A percentile compares a stretch with the other conserved stretches of the same genome.
These are phyloP conservation scores for Xenoacremonium recifei DNA, from an alignment of 2,329 filamentous ascomycete genomes.

Conservation along the genomic window DNA sequence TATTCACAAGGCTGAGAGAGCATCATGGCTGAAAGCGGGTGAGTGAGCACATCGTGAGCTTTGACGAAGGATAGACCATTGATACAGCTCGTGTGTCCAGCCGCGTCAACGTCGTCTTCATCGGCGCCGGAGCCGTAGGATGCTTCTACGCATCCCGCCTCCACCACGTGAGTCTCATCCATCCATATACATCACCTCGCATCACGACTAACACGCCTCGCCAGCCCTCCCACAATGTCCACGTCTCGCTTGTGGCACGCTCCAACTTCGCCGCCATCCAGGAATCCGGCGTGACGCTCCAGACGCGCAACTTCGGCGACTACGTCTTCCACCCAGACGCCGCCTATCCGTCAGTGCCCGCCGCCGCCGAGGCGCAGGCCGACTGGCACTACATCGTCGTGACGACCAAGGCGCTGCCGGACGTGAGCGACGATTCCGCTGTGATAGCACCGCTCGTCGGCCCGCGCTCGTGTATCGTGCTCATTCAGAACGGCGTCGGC, in stretches of 20 bases:
- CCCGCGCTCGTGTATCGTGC: slow-evolving; percentile 55
- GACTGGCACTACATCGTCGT: slow-evolving; percentile 63
- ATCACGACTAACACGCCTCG: slow-evolving; percentile 10
- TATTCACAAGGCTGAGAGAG: too few species aligned
- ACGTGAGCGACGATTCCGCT: slow-evolving; percentile 59
- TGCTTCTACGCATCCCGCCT: slow-evolving; percentile 71
- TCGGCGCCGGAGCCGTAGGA: slow-evolving; percentile 70
- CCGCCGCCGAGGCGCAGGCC: slow-evolving; percentile 38
- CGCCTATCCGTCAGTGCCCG: slow-evolving; percentile 60
- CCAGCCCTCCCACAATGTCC: slow-evolving; percentile 50
- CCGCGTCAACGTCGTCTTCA: slow-evolving; percentile 58
- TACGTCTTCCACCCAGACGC: slow-evolving; percentile 62
- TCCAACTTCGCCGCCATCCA: slow-evolving; percentile 69
- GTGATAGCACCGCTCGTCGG: slow-evolving; percentile 61
- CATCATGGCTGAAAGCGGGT: slow-evolving; percentile 18
- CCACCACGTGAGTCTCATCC: slow-evolving; percentile 46
- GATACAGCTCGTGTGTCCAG: too few species aligned
- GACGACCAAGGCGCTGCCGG: slow-evolving; percentile 68
- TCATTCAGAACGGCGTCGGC: slow-evolving; percentile 71
- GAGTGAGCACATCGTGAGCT: too few species aligned
- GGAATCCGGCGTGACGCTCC: slow-evolving; percentile 59
- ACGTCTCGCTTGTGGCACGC: slow-evolving; percentile 69
- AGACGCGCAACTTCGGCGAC: slow-evolving; percentile 65
- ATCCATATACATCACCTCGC: slow-evolving; percentile 2
- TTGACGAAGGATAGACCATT: too few species aligned